Base-by-base conservation (phyloP, 495 filamentous ascomycete genomes). In the Jackrogersella multiformis region DNA sequence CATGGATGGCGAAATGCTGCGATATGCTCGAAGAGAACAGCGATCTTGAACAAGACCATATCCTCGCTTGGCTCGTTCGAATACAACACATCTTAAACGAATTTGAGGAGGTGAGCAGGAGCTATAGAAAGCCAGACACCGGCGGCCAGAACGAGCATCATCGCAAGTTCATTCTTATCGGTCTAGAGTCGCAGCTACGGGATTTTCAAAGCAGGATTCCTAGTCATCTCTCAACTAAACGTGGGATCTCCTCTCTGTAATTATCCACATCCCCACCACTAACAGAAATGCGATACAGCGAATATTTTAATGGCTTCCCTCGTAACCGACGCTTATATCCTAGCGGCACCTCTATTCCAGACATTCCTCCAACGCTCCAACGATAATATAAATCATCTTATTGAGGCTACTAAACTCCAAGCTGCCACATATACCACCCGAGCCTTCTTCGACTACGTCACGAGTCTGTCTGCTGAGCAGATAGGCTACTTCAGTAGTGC, bases 61-160 rank as follows among this genome's bases (percentile, higher is more conserved):
- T 75, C n/a, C 78, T 83, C 2, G 71, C 68, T 23, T 80, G 77
- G 76, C 72, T 80, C 8, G 75, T 78, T 6, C 78, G 79, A 7
- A 49, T 81, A 1, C 72, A 81, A 34, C 74, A 76, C 6, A 71
- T 79, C 26, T 42, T 74, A 9, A 77, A 78, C 30, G 76, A 80
- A 54, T 74, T 79, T 34, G 66, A 70, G 48, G 74, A 74, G 2
- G 53, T 77, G 8, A 34, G 64, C 18, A 55, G 64, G n/a, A 41
- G 30, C 8, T 73, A 72, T 13, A 70, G 70, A 24, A 66, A 55
- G 8, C 61, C 69, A 8, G 55, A 64, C 7, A 46, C 56, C 13
- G 60, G 53, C 35, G 49, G 56, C 24, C 66, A 77, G 57, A 75
- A 53, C 58, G 74, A 78, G 35, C 72, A 74, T 56, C 79, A 83